Conservation (phyloP, 2,329 filamentous ascomycete genomes). For the Neofusicoccum parvum region DNA sequence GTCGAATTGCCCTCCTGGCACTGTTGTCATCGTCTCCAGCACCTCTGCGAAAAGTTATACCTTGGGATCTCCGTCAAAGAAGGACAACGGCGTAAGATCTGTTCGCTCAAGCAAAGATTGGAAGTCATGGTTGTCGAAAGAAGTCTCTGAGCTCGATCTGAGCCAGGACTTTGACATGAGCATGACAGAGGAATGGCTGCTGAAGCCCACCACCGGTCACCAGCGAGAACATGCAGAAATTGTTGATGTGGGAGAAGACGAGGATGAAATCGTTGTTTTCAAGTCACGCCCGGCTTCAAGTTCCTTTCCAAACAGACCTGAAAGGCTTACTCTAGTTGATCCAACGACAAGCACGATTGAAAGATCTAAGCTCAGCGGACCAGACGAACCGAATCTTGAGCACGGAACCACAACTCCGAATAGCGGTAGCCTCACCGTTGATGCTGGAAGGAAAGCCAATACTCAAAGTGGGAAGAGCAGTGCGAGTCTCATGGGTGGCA, state of each 20-base stretch:
- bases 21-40: slow-evolving; percentile 47
- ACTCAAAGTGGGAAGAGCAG: neutral
- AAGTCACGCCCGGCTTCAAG: slow-evolving; percentile 22
- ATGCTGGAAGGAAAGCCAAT: neutral
- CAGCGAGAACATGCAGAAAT: slow-evolving; percentile 32
- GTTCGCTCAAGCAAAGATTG: slow-evolving; percentile 46
- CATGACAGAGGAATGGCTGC: slow-evolving; percentile 31
- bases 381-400: neutral
- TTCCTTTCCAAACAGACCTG: slow-evolving; percentile 19
- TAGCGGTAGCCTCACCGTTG: neutral
- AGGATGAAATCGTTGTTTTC: slow-evolving; percentile 24
- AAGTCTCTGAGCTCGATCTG: slow-evolving; percentile 43
- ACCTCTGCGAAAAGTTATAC: slow-evolving; percentile 48
- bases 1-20: slow-evolving; percentile 30
- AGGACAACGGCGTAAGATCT: slow-evolving; percentile 24
- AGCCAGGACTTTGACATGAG: slow-evolving; percentile 32
- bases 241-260: slow-evolving; percentile 29
- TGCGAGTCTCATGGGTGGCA: too few relatives aligned
- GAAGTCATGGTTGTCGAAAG: slow-evolving; percentile 50
- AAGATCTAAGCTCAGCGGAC: neutral
- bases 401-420: neutral
- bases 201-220: slow-evolving; percentile 23
- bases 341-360: neutral
- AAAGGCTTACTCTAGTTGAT: slow-evolving; percentile 3
- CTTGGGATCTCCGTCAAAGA: slow-evolving; percentile 31